Conservation (phyloP, 2,329 filamentous ascomycete genomes). For the Penicillium sp. region DNA sequence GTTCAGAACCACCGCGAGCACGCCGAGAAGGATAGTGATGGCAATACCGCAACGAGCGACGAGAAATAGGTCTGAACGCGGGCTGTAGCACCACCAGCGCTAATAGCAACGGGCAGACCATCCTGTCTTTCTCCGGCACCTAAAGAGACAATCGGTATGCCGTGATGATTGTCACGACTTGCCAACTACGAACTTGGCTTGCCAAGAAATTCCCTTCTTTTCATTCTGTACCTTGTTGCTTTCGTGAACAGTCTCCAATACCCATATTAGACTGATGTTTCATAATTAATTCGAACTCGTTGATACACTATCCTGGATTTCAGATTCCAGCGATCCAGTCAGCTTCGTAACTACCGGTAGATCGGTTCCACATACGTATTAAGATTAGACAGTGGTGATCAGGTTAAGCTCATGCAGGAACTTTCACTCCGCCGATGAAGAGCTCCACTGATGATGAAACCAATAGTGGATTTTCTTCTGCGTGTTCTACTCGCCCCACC, state of each 20-base stretch:
- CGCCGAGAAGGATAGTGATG: constrained; percentile 22
- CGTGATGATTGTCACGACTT: constrained; percentile 6
- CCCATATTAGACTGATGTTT: constrained; percentile 17
- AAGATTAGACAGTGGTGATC: not conserved
- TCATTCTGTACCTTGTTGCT: not conserved
- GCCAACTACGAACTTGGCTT: not conserved
- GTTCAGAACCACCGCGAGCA: constrained; percentile 18
- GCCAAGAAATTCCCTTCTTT: not conserved
- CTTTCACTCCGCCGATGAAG: not conserved
- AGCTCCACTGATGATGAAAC: not conserved
- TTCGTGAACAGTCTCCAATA: constrained; percentile 15
- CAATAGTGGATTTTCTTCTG: not conserved
- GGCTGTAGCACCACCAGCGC: not conserved
- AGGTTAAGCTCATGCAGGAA: not conserved
- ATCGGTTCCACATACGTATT: not conserved
- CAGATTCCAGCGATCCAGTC: not conserved
- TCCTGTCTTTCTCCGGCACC: too few relatives aligned
- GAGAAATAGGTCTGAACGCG: constrained; percentile 10
- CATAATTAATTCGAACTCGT: constrained; percentile 9
- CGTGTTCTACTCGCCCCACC: not conserved
- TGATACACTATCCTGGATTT: not conserved
- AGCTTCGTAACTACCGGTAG: not conserved
- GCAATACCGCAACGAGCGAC: constrained; percentile 16
- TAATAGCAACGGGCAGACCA: not conserved
- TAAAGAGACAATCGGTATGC: not conserved